These are phyloP conservation scores for Mediolabrus comicus DNA, from an alignment of 108 stramenopile species.

Conservation along the genomic window DNA sequence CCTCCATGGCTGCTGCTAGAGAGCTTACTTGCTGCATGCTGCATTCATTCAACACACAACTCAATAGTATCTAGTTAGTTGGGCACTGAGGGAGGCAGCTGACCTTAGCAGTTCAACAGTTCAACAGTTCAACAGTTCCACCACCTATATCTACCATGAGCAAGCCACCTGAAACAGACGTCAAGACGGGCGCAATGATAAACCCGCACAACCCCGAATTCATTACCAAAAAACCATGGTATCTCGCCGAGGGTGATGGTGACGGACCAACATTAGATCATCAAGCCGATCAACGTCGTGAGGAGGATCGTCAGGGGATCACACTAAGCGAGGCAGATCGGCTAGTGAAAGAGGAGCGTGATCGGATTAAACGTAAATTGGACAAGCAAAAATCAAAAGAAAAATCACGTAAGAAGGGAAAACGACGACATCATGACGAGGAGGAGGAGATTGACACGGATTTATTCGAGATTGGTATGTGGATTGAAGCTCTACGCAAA, in stretches of 20 bases:
- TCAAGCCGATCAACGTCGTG: constrained; percentile 62
- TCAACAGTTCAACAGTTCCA: neutral
- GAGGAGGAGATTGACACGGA: constrained; percentile 16
- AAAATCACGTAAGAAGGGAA: neutral
- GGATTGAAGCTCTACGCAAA: constrained; percentile 88
- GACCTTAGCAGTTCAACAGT: too few species aligned
- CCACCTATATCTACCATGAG: neutral
- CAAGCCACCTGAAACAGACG: constrained; percentile 81
- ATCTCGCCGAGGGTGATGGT: constrained; percentile 77
- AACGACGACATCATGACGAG: neutral
- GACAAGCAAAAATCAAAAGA: constrained; percentile 44
- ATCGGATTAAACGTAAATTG: constrained; percentile 41
- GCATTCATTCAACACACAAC: too few species aligned
- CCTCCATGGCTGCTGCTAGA: too few species aligned
- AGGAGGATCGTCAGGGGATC: constrained; percentile 46
- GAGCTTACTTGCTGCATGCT: too few species aligned
- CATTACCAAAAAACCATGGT: constrained; percentile 98
- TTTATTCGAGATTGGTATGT: constrained; percentile 69
- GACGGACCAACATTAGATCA: constrained; percentile 91
- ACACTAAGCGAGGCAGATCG: constrained; percentile 61
- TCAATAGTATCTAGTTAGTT: too few species aligned
- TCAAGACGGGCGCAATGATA: constrained; percentile 92
- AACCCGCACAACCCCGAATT: constrained; percentile 99
- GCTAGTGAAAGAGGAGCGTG: constrained; percentile 58
- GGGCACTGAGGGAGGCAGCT: too few species aligned